Base-by-base conservation (phyloP, 179 eudicot genomes). In the Heliamphora pulchella region DNA sequence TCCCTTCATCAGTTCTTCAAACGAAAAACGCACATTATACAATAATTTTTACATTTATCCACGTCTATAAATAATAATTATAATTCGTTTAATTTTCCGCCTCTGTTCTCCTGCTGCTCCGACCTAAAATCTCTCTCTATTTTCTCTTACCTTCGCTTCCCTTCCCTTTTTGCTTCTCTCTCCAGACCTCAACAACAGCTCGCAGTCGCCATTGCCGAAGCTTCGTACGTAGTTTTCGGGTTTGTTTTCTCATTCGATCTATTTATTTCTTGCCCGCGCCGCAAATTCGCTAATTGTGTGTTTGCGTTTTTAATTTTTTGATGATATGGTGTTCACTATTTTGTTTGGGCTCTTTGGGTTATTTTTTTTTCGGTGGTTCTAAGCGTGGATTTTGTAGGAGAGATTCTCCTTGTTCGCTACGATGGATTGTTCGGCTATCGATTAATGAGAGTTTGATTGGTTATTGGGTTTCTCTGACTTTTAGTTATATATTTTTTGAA, bases 121-220 rank as follows among this genome's bases (percentile, higher is more conserved):
- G 82, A 79, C 85, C 85, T 83, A 79, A 83, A 83, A 75, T 80
- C 83, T 62, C 63, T 80, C 58, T 47, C 80, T 47, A 31, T 31
- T 31, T 61, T 71, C 58, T 76, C 54, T 59, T 74, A 17, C 81
- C 41, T 51, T 71, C 20, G 7, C 46, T 53, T 57, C 44, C 9
- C 17, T 18, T 2, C 50, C 8, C 15, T 11, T 14, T 20, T 74
- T 15, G 44, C 39, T 46, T 48, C 79, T 62, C 58, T 62, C 54
- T 61, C 43, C 17, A 18, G 63, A 43, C 70, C 79, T 11, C 77
- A 54, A 39, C 84, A 54, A 69, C 43, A 65, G 74, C 78, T 78
- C 65, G 74, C 65, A 11, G 20, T 65, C 68, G 77, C 77, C 77
- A 44, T 51, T 44, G 14, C 9, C 5, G 20, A 72, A 74, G 71